Evolutionary conservation across 805 yeast species (phyloP), one percentile per base, ranked within the genome.

Genomic region (Lipomyces anomalus): DNA sequence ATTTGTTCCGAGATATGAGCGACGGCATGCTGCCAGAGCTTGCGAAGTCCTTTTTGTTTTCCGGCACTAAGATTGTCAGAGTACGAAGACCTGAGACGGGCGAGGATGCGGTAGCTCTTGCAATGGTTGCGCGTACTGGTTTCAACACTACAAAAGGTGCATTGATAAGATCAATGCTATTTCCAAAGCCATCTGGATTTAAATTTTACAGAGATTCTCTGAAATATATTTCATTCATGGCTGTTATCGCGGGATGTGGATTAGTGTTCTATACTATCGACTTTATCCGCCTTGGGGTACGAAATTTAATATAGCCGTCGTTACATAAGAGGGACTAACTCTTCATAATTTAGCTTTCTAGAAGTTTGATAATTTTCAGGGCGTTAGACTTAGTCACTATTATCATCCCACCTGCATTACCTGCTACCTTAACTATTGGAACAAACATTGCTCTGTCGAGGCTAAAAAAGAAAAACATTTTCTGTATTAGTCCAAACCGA

Each of bases 381-480:
- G 97, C 97, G 0, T 69, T 92, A 44, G 99, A 92, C 67, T 77
- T 92, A 42, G 82, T 92, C 44, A 92, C 99, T 0, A 88, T 92
- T 62, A 98, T 92, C 4, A 96, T 92, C 1, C 99, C 99, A 1
- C 99, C 99, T 1, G 98, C 98, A 0, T 72, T 92, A 37, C 99
- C 99, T 0, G 98, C 98, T 0, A 92, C 99, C 0, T 69, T 92
- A 50, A 88, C 98, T 0, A 90, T 92, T 48, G 99, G 98, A 17
- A 89, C 97, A 0, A 86, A 90, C 54, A 89, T 92, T 69, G 95
- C 98, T 0, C 66, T 92, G 22, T 71, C 79, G 24, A 72, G 97
- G 50, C 69, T 92, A 51, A 79, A 86, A 51, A 67, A 73, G 48
- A 75, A 76, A 48, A 69, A 75, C 34, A 80, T 94, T 1, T 92